Evolutionary conservation across 73 alveolate species (phyloP), one percentile per base, ranked within the genome.

Genomic region (Symbiodinium natans): DNA sequence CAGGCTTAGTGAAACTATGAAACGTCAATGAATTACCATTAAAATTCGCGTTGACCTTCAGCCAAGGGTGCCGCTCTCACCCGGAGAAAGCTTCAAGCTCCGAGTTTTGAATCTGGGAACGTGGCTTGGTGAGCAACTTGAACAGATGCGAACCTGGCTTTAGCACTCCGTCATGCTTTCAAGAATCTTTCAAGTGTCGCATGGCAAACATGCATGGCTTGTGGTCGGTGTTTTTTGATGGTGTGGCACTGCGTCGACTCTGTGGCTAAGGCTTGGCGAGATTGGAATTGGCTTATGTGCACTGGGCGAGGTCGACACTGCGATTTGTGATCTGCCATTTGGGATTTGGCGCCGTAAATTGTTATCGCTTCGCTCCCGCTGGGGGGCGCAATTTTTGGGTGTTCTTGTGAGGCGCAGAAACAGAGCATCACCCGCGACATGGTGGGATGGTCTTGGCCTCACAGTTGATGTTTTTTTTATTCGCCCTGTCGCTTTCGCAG

Each of bases 1-100:
- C 29, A 52, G 68, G 68, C 68, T 52, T 2, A 52, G 68, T 27
- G 29, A 52, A 27, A 21, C 68, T 52, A 27, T n/a, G 68, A 21
- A 52, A 11, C 68, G 21, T 27, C 68, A 52, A 52, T 27, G 29
- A 27, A 52, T 52, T 27, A 11, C 17, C 29, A 52, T 52, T 27
- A 27, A 52, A n/a, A n/a, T n/a, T n/a, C n/a, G n/a, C n/a, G n/a
- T n/a, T n/a, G n/a, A n/a, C n/a, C n/a, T n/a, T n/a, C n/a, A n/a
- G 13, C 68, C 1, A n/a, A 41, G 48, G 48, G 87, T 77, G 31
- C 87, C 87, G 2, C 27, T 77, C 13, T 77, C 87, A 33, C 87
- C 87, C 23, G 87, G 87, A 17, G 87, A 77, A n/a, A 33, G 31
- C 87, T 77, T 77, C 87, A 77, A 77, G 2, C 48, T 77, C 10